These are phyloP conservation scores for Blastocrithidia nonstop DNA, from an alignment of 208 protist species.

Conservation along the genomic window DNA sequence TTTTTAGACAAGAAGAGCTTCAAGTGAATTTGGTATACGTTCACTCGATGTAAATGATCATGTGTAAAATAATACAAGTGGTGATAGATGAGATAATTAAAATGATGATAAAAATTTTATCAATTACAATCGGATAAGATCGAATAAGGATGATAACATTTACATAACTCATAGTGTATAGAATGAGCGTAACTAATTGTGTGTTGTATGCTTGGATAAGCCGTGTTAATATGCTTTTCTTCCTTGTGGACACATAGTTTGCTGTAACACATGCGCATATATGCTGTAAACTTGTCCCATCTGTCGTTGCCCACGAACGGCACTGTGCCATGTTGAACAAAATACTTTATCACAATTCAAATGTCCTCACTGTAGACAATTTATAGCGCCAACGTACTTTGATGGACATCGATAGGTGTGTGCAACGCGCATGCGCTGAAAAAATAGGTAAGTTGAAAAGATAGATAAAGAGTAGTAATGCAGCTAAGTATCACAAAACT, in stretches of 20 bases:
- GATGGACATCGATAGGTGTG: conserved; percentile 81
- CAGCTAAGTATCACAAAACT: no score
- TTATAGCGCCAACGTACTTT: conserved; percentile 57
- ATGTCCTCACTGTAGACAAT: conserved; percentile 46
- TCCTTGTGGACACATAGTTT: conserved; percentile 75
- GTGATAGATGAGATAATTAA: no score
- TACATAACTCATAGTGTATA: no score
- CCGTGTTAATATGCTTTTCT: conserved; percentile 54
- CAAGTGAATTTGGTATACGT: no score
- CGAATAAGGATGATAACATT: no score
- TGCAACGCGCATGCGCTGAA: conserved; percentile 18
- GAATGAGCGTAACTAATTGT: conserved; percentile 61
- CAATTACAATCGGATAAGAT: no score
- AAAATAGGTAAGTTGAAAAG: conserved; percentile 11
- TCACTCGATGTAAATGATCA: no score
- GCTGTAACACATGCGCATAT: conserved; percentile 43
- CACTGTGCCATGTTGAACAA: conserved; percentile 30
- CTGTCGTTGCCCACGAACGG: conserved; percentile 38
- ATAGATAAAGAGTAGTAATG: no score
- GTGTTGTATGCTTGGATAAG: conserved; percentile 54
- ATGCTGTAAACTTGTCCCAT: conserved; percentile 51
- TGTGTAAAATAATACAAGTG: no score
- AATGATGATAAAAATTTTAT: no score
- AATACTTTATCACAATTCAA: conserved; percentile 32
- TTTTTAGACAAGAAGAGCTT: no score